Evolutionary conservation across 108 stramenopile genomes (phyloP).

Genomic region (Fistulifera solaris): DNA sequence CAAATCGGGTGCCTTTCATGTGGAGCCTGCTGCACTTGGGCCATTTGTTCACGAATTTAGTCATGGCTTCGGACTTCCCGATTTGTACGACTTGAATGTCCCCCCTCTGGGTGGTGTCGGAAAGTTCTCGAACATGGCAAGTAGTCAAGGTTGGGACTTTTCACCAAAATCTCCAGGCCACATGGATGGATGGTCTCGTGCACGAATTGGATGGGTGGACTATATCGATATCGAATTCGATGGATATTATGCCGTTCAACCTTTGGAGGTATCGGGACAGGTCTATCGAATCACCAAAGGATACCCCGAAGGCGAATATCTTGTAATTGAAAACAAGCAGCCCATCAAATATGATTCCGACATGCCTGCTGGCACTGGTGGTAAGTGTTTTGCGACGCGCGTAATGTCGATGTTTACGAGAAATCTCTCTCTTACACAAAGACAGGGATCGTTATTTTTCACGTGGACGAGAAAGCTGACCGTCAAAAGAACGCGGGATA

Average conservation of each 20-base stretch:
- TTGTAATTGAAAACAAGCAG: constrained; percentile 69
- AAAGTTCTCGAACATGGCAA: constrained; percentile 18
- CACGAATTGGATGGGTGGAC: constrained; percentile 37
- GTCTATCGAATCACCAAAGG: constrained; percentile 31
- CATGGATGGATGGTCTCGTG: constrained; percentile 35
- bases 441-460: constrained; percentile 46
- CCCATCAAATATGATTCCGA: constrained; percentile 38
- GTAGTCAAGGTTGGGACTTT: constrained; percentile 15
- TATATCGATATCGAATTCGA: constrained; percentile 27
- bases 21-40: no score
- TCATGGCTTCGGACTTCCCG: constrained; percentile 32
- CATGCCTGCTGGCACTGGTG: constrained; percentile 19
- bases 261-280: constrained; percentile 21
- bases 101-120: constrained; percentile 13
- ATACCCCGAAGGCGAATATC: constrained; percentile 39
- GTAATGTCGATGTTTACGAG: no score
- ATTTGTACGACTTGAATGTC: constrained; percentile 31
- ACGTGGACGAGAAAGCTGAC: constrained; percentile 38
- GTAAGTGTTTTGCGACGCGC: no score
- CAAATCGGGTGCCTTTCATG: no score
- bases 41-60: constrained; percentile 2
- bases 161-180: constrained; percentile 26
- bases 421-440: no score
- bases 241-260: constrained; percentile 33
- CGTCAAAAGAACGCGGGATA: constrained; percentile 24